Percentiles rank a stretch among this genome's conserved stretches.
phyloP scores from a whole-genome alignment of 768 basidiomycete species.

The Rhizopogon vesiculosus region DNA sequence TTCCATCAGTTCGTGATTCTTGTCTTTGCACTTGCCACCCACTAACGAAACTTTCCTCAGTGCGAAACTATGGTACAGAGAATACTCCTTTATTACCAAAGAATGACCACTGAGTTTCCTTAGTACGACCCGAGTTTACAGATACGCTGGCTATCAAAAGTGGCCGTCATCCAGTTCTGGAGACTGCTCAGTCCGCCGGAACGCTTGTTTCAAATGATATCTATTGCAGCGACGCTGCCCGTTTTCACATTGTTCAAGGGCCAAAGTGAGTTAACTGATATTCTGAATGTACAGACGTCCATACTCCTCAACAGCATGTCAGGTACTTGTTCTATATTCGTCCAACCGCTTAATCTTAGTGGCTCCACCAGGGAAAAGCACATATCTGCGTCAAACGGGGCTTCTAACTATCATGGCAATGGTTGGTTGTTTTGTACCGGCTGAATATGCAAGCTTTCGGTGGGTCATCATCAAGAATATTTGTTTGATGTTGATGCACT shows the following conservation, averaged over 20 bases:
- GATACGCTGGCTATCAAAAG: slow-evolving; percentile 85
- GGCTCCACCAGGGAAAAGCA: slow-evolving; percentile 73
- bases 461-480: slow-evolving; percentile 15
- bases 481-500: neutral
- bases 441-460: slow-evolving; percentile 90
- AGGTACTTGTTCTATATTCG: slow-evolving; percentile 23
- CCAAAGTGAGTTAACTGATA: slow-evolving; percentile 58
- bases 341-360: neutral
- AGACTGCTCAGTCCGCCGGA: slow-evolving; percentile 62
- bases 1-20: slow-evolving; percentile 60
- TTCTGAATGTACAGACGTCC: neutral
- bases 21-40: neutral
- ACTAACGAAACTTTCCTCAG: slow-evolving; percentile 18
- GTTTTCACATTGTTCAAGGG: slow-evolving; percentile 90
- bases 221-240: slow-evolving; percentile 78
- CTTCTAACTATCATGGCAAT: slow-evolving; percentile 83
- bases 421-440: slow-evolving; percentile 90
- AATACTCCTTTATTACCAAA: neutral
- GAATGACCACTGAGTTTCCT: neutral
- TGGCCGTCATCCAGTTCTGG: slow-evolving; percentile 85
- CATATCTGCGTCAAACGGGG: slow-evolving; percentile 85
- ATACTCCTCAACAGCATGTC: slow-evolving; percentile 48
- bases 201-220: slow-evolving; percentile 85
- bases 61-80: slow-evolving; percentile 44
- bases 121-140: slow-evolving; percentile 90